Conservation (phyloP, 371 early-diverging fungal species). For the Apophysomyces variabilis region DNA sequence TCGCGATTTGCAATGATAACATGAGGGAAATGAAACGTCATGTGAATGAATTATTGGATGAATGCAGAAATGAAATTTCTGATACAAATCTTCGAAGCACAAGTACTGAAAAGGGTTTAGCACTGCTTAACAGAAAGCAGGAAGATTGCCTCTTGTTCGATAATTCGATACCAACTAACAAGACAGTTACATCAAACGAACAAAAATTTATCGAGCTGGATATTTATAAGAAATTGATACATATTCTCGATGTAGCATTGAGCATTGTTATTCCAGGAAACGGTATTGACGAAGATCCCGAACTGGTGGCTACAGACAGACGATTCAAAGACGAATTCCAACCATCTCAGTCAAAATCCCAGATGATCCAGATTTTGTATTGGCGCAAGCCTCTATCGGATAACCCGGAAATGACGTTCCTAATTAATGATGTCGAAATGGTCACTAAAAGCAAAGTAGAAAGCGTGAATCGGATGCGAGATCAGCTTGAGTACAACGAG, state of each 20-base stretch:
- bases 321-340: constrained; percentile 14
- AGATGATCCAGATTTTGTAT: constrained; percentile 62
- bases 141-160: constrained; percentile 27
- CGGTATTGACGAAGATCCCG: constrained; percentile 15
- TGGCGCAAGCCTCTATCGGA: constrained; percentile 58
- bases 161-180: constrained; percentile 25
- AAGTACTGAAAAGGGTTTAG: neutral
- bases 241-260: constrained; percentile 50
- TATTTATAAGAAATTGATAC: constrained; percentile 38
- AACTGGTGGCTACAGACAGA: constrained; percentile 10
- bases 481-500: constrained; percentile 47
- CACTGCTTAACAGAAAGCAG: neutral
- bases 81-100: neutral
- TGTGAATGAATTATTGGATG: constrained; percentile 54
- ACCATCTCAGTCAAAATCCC: constrained; percentile 28
- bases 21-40: constrained; percentile 63
- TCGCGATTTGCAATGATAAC: constrained; percentile 73
- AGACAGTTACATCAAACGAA: constrained; percentile 24
- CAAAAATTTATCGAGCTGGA: constrained; percentile 29
- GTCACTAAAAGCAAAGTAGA: constrained; percentile 44
- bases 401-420: constrained; percentile 23
- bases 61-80: neutral
- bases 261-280: constrained; percentile 63
- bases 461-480: constrained; percentile 55
- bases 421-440: constrained; percentile 43